These are phyloP conservation scores for Stramenopiles sp. DNA, from an alignment of 352 stramenopile genomes.

Conservation along the genomic window DNA sequence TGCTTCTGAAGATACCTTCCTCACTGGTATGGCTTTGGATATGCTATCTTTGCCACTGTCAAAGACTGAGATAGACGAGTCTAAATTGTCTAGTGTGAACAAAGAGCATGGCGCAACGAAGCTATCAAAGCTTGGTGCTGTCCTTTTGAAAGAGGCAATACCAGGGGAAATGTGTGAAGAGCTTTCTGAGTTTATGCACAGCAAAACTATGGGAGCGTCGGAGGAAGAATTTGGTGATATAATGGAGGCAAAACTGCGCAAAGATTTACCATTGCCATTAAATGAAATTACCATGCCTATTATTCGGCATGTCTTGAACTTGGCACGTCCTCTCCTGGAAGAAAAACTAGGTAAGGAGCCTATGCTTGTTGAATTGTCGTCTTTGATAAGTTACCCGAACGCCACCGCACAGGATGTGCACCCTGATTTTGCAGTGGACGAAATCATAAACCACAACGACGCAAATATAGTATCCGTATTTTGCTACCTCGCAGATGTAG, in stretches of 20 bases:
- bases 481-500: constrained; percentile 1
- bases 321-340: not conserved
- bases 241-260: not conserved
- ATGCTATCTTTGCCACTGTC: not conserved
- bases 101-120: not conserved
- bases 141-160: not conserved
- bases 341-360: not conserved
- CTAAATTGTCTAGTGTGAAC: not conserved
- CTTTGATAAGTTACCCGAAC: constrained; percentile 2
- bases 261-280: constrained; percentile 1
- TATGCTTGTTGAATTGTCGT: constrained; percentile 3
- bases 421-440: constrained; percentile 1
- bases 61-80: not conserved
- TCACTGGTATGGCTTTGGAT: not conserved
- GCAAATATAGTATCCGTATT: constrained; percentile 11
- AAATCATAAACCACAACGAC: not conserved
- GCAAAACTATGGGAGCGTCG: not conserved
- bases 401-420: not conserved
- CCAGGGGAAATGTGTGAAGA: not conserved
- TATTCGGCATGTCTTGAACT: not conserved
- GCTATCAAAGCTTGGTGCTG: not conserved
- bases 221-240: not conserved
- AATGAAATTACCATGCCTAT: not conserved
- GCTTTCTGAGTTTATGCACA: not conserved
- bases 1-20: not conserved